phyloP scores from a whole-genome alignment of 805 yeast genomes.

The Saturnispora serradocipensis region DNA sequence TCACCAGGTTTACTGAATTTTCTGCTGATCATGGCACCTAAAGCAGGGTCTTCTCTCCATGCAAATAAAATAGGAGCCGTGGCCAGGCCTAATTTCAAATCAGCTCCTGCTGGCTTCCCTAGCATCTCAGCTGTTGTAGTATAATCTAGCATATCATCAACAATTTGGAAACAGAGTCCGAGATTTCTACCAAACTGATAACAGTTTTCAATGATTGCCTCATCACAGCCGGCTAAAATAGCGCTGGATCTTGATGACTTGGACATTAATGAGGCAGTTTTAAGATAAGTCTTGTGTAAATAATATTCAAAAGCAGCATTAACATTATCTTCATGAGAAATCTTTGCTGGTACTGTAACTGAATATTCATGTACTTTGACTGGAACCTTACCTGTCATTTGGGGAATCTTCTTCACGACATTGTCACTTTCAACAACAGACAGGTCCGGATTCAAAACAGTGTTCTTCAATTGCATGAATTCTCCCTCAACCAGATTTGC shows the following conservation, averaged over 20 bases:
- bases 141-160: slow-evolving; percentile 93
- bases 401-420: slow-evolving; percentile 38
- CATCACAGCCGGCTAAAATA: slow-evolving; percentile 77
- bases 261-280: slow-evolving; percentile 90
- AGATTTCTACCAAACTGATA: slow-evolving; percentile 88
- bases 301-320: slow-evolving; percentile 92
- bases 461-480: slow-evolving; percentile 95
- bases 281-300: slow-evolving; percentile 87
- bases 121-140: slow-evolving; percentile 76
- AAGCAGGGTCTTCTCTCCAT: slow-evolving; percentile 78
- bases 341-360: slow-evolving; percentile 22
- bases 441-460: slow-evolving; percentile 52
- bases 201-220: slow-evolving; percentile 68
- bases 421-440: slow-evolving; percentile 37
- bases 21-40: slow-evolving; percentile 76
- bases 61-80: slow-evolving; percentile 95
- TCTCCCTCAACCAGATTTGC: slow-evolving; percentile 98
- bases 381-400: slow-evolving; percentile 55
- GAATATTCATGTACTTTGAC: slow-evolving; percentile 51
- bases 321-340: slow-evolving; percentile 59
- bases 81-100: slow-evolving; percentile 85
- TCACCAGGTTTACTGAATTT: slow-evolving; percentile 79
- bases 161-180: slow-evolving; percentile 92
- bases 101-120: slow-evolving; percentile 96
- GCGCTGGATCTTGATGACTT: slow-evolving; percentile 92